These are phyloP conservation scores for Saturnispora ahearnii DNA, from an alignment of 805 yeast genomes.

Conservation along the genomic window DNA sequence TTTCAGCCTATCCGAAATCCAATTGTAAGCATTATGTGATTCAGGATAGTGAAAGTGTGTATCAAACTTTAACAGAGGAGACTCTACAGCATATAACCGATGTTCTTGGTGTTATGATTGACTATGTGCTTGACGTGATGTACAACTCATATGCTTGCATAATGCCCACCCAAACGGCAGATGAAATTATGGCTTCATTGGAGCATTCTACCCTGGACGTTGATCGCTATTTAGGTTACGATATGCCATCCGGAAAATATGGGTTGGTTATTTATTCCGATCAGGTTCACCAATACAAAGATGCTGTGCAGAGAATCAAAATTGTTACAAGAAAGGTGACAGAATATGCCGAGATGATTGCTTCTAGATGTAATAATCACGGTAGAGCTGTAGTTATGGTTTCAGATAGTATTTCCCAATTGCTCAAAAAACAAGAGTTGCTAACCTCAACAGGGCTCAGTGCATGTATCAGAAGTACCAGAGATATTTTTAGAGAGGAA, in stretches of 20 bases:
- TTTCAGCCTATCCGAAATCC: conserved; percentile 65
- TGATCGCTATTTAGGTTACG: conserved; percentile 36
- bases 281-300: conserved; percentile 64
- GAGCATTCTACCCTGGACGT: conserved; percentile 24
- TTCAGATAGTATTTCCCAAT: conserved; percentile 40
- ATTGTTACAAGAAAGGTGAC: conserved; percentile 53
- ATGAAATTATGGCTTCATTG: conserved; percentile 21
- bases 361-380: conserved; percentile 46
- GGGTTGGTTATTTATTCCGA: conserved; percentile 66
- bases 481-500: conserved; percentile 72
- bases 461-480: conserved; percentile 52
- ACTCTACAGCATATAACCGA: conserved; percentile 25
- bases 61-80: conserved; percentile 33
- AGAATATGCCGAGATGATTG: conserved; percentile 66
- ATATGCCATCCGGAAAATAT: conserved; percentile 39
- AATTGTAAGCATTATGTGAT: conserved; percentile 37
- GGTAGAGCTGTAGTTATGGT: conserved; percentile 67
- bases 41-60: neutral
- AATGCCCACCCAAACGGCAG: conserved; percentile 18
- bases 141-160: conserved; percentile 37
- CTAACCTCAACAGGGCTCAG: conserved; percentile 58
- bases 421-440: conserved; percentile 46
- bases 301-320: conserved; percentile 58
- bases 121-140: conserved; percentile 56
- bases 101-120: conserved; percentile 42